phyloP scores from a whole-genome alignment of 2,329 filamentous ascomycete species.

The Stachybotrys chartarum region DNA sequence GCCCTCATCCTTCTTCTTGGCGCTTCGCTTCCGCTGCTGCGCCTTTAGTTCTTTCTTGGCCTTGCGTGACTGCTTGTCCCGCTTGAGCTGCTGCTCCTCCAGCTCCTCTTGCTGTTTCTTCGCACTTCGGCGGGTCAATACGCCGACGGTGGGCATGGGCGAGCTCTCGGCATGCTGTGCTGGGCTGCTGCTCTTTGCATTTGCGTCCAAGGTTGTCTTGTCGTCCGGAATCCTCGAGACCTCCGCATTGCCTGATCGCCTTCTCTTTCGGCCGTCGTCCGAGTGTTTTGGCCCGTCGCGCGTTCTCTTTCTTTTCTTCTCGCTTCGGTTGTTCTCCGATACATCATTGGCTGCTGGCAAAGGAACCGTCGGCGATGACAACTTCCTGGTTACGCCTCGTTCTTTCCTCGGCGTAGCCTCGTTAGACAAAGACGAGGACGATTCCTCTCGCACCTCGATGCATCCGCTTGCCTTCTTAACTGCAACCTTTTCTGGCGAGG shows the following conservation, averaged over 20 bases:
- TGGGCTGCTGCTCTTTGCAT: background rate
- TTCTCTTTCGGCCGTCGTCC: constrained; percentile 20
- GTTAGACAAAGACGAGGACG: constrained; percentile 2
- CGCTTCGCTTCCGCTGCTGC: constrained; percentile 1
- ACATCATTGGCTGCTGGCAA: constrained; percentile 12
- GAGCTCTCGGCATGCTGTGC: background rate
- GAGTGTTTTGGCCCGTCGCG: constrained; percentile 9
- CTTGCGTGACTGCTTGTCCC: background rate
- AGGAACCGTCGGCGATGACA: constrained; percentile 11
- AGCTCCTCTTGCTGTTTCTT: constrained; percentile 2
- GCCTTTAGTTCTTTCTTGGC: constrained; percentile 3
- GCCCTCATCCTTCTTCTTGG: constrained; percentile 12
- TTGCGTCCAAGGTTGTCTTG: background rate
- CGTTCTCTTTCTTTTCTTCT: constrained; percentile 20
- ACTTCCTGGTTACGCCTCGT: constrained; percentile 6
- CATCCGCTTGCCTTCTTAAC: constrained; percentile 5
- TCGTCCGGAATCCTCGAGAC: background rate
- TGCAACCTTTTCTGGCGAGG: constrained; percentile 10
- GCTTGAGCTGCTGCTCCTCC: constrained; percentile 1
- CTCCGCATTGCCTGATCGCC: constrained; percentile 9
- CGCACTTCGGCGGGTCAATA: constrained; percentile 11
- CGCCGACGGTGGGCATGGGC: background rate
- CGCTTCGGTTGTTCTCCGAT: constrained; percentile 4
- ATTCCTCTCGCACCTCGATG: constrained; percentile 14
- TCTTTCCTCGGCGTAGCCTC: background rate